Percentiles rank a stretch among this genome's conserved stretches.
Conservation (phyloP, 345 rosid species). For the Noccaea caerulescens region DNA sequence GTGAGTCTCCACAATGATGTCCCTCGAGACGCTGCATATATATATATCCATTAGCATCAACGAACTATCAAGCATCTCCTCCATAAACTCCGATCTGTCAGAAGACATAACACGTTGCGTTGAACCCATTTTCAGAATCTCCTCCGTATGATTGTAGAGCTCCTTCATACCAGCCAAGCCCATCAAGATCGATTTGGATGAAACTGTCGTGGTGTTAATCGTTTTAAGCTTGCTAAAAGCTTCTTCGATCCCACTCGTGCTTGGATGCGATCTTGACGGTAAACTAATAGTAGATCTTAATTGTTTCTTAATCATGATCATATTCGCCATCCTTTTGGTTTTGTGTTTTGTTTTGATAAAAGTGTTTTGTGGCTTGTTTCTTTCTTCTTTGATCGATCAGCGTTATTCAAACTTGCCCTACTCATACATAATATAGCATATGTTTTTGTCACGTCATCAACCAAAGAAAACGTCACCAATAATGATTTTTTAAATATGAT, state of each 20-base stretch:
- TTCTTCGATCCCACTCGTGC: constrained; percentile 51
- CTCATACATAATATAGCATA: constrained; percentile 24
- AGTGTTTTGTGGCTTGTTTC: constrained; percentile 16
- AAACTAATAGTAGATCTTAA: constrained; percentile 68
- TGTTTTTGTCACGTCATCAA: constrained; percentile 31
- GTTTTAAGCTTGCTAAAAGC: constrained; percentile 55
- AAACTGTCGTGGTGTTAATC: constrained; percentile 38
- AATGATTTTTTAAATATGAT: constrained; percentile 29
- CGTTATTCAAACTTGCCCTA: constrained; percentile 10
- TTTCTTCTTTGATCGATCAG: constrained; percentile 11
- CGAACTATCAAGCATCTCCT: constrained; percentile 62
- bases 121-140: constrained; percentile 58
- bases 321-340: background rate
- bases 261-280: constrained; percentile 74
- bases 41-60: constrained; percentile 55
- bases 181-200: constrained; percentile 46
- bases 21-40: constrained; percentile 58
- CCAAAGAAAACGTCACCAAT: constrained; percentile 45
- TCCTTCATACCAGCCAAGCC: constrained; percentile 54
- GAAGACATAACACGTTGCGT: constrained; percentile 56
- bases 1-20: constrained; percentile 50
- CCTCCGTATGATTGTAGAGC: constrained; percentile 50
- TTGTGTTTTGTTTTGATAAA: constrained; percentile 8
- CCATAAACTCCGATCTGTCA: constrained; percentile 43
- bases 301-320: constrained; percentile 48